Evolutionary conservation across 1,284 basidiomycete species (phyloP), one percentile per base, ranked within the genome.

Genomic region (Testicularia cyperi): DNA sequence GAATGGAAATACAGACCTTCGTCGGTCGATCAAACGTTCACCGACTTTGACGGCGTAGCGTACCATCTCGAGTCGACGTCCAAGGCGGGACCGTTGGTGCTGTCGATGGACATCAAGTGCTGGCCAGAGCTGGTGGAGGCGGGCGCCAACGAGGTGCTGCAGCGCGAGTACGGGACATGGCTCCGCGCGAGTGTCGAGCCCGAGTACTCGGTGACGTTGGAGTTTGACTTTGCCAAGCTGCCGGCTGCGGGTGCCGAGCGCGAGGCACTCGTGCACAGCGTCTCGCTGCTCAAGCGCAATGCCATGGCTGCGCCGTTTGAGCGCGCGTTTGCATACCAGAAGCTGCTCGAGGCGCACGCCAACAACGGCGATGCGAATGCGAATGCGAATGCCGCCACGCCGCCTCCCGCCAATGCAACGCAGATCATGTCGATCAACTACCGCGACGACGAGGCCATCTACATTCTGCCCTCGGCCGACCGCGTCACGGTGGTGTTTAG

Each of bases 401-500:
- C n/a, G n/a, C n/a, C n/a, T n/a, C 45, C 78, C 12, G 35, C 37
- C 23, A 35, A 39, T 2, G 62, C 63, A 13, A 88, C 89, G 33
- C 87, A 94, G 29, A 80, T 97, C 52, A 95, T 96, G 88, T 81
- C 86, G 51, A 83, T 99, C 64, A 88, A 92, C 78, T 98, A 98
- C 54, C 61, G 92, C 88, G 77, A 79, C 16, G 90, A 95, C 70
- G 95, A 99, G 78, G 92, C 90, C 7, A 95, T 98, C 78, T 98
- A 92, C 77, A 83, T 99, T 30, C 88, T 90, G 70, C 91, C 95
- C 5, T 86, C 87, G 32, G 83, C 85, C 39, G 95, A 99, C 81
- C 87, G 95, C 53, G 94, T 99, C 38, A 98, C 95, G 0, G 90
- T 97, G 47, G 90, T 97, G 70, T 98, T 99, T 79, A 92, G 88